Evolutionary conservation across 1,284 basidiomycete genomes (phyloP), one percentile per base, ranked within the genome.

Genomic region (Marasmius fiardii): DNA sequence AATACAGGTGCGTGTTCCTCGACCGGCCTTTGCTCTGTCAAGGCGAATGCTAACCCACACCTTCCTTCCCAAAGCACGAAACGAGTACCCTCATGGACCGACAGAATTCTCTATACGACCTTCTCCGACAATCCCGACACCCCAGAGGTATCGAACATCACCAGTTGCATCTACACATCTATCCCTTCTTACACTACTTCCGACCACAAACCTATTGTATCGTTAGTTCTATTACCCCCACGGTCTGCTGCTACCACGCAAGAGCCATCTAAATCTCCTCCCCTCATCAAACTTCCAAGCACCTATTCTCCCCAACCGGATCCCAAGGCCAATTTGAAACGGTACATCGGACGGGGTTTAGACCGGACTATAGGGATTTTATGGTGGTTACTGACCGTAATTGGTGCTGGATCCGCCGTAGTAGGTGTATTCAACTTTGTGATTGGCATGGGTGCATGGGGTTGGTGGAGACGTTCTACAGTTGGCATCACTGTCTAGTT

Each of bases 31-130:
- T 33, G 20, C 20, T n/a, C 43, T 33, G 58, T 34, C 28, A 4
- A 31, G 28, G 28, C 28, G 28, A 31, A 31, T 31, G 10, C 28
- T 31, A 10, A n/a, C 44, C 43, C 18, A n/a, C n/a, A n/a, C n/a
- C 16, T 53, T 53, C 26, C 23, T 55, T 33, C 35, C 52, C 33
- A 59, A 51, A 92, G 85, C 67, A 71, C 74, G 24, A 92, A 88
- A 66, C 85, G 96, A 6, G 78, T 80, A 5, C 96, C 96, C 0
- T 89, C 95, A 20, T 99, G 95, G 92, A 98, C 95, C 21, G 96
- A 99, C 71, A 83, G 96, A 43, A 85, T 99, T 48, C 75, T 99
- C 62, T 97, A 94, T 68, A 80, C 90, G 1, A 92, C 92, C 5
- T 77, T 89, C 63, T 78, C 80, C n/a, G 92, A 93, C 67, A 76